Percentiles rank a stretch among this genome's conserved stretches.
Evolutionary conservation across 2,329 filamentous ascomycete species (phyloP).

Genomic region (Lasiodiplodia hormozganensis): DNA sequence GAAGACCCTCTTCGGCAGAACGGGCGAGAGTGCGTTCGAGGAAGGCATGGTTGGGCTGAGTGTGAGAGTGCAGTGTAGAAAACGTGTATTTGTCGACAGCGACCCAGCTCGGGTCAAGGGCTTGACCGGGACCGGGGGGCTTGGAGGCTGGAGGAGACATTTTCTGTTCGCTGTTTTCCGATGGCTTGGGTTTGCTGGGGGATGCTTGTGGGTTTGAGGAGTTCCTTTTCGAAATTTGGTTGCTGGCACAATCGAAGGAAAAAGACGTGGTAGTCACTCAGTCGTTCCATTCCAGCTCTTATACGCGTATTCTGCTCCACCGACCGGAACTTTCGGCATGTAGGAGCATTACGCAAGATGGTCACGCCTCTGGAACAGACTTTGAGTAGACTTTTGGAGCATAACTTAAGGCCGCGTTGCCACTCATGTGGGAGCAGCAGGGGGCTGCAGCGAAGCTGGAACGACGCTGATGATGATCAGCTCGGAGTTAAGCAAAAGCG

Average conservation of each 20-base stretch:
- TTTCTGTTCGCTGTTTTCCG: background rate
- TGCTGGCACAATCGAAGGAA: background rate
- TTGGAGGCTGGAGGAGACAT: background rate
- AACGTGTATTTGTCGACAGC: slow-evolving; percentile 7
- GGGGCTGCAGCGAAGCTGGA: background rate
- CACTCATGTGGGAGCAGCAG: background rate
- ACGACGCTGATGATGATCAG: background rate
- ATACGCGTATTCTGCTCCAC: background rate
- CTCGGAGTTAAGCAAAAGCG: no score
- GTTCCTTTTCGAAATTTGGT: background rate
- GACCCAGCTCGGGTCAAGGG: slow-evolving; percentile 15
- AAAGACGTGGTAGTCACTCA: background rate
- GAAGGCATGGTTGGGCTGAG: background rate
- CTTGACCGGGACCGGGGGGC: background rate
- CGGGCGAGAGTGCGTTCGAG: background rate
- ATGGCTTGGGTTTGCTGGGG: background rate
- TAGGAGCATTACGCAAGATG: background rate
- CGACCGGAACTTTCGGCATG: background rate
- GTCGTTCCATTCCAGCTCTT: background rate
- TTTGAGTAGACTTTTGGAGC: background rate
- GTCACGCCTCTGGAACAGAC: background rate
- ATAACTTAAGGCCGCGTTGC: background rate
- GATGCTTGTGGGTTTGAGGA: background rate
- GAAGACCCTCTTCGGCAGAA: slow-evolving; percentile 32
- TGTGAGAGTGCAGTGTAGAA: background rate